Percentiles rank a stretch among this genome's conserved stretches.
Conservation (phyloP, 1,284 basidiomycete genomes). For the Leccinum proximum region DNA sequence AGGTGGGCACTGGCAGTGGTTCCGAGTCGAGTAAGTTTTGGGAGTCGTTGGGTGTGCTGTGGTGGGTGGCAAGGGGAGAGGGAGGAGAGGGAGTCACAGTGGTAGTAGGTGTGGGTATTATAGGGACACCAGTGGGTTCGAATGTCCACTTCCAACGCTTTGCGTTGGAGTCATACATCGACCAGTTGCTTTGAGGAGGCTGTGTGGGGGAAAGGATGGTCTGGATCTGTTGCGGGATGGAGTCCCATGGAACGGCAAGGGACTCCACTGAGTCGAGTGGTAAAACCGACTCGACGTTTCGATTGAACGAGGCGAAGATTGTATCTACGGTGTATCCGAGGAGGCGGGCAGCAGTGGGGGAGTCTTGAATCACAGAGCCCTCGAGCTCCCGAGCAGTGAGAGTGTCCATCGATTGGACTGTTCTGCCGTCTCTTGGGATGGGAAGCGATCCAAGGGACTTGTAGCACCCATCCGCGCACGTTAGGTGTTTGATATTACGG, state of each 20-base stretch:
- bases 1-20: not conserved
- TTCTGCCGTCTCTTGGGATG: not conserved
- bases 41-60: not conserved
- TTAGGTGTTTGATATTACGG: not conserved
- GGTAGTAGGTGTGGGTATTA: too few relatives aligned
- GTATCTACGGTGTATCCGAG: slow-evolving; percentile 2
- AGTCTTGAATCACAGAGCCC: not conserved
- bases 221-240: not conserved
- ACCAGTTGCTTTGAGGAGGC: not conserved
- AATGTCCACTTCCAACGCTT: not conserved
- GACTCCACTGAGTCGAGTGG: not conserved
- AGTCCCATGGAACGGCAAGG: not conserved
- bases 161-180: not conserved
- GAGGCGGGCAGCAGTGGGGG: not conserved
- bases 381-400: not conserved
- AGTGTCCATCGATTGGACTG: not conserved
- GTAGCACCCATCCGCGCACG: not conserved
- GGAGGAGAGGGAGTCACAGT: not conserved
- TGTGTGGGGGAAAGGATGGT: not conserved
- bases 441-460: not conserved
- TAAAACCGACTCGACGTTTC: not conserved
- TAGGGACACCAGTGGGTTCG: not conserved
- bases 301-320: not conserved
- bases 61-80: not conserved
- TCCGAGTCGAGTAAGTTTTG: too few relatives aligned